Evolutionary conservation across 164 flowering plant species (phyloP).

Genomic region (Umbilicus rupestris): DNA sequence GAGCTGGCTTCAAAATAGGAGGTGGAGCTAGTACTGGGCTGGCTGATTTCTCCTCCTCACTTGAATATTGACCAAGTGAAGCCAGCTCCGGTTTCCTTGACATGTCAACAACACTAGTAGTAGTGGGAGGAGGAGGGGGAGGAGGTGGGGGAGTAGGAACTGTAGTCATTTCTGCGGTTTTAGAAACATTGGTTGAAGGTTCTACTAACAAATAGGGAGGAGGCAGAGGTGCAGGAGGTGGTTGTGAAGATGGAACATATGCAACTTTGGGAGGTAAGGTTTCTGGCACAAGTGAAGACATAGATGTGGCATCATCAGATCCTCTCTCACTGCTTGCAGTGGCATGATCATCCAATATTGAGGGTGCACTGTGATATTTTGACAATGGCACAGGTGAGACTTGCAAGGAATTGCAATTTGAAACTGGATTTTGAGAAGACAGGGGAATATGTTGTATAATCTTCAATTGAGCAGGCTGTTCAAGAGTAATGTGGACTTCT

Average conservation of each 20-base stretch:
- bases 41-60: slow-evolving; percentile 9
- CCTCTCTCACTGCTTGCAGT: slow-evolving; percentile 17
- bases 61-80: slow-evolving; percentile 11
- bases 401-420: slow-evolving; percentile 39
- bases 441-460: slow-evolving; percentile 37
- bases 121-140: slow-evolving; percentile 12
- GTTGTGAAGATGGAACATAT: slow-evolving; percentile 13
- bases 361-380: slow-evolving; percentile 64
- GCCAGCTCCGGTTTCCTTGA: not conserved
- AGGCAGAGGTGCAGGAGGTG: slow-evolving; percentile 15
- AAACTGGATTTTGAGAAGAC: slow-evolving; percentile 32
- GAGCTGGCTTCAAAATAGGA: slow-evolving; percentile 1
- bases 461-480: slow-evolving; percentile 40
- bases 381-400: slow-evolving; percentile 48
- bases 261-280: slow-evolving; percentile 14
- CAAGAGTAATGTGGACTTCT: slow-evolving; percentile 34
- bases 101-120: not conserved
- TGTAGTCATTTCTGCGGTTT: slow-evolving; percentile 1
- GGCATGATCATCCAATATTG: slow-evolving; percentile 53
- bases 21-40: not conserved
- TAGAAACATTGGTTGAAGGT: not conserved
- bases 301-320: slow-evolving; percentile 14
- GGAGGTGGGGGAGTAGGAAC: slow-evolving; percentile 12
- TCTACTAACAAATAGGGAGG: not conserved
- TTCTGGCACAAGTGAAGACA: slow-evolving; percentile 15